Percentiles rank a stretch among this genome's conserved stretches.
Conservation (phyloP, 345 rosid genomes). For the Ailanthus altissimus region DNA sequence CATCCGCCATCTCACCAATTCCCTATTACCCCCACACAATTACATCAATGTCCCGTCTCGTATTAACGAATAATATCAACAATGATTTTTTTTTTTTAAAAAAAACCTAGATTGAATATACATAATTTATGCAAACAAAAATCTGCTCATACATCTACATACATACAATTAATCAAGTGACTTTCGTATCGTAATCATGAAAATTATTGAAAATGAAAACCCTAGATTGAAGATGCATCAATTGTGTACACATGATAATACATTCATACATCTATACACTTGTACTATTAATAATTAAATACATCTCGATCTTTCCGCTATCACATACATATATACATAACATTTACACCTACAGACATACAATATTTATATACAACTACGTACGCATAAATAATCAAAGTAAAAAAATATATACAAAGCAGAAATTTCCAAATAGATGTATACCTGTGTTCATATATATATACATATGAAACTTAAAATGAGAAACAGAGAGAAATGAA, state of each 20-base stretch:
- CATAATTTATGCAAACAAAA: neutral
- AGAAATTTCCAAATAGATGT: neutral
- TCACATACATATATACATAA: neutral
- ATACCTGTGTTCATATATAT: neutral
- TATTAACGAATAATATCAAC: neutral
- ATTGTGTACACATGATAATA: too few relatives aligned
- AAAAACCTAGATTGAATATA: slow-evolving; percentile 16
- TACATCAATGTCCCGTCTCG: neutral
- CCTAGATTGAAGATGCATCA: neutral
- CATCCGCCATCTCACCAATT: slow-evolving; percentile 48
- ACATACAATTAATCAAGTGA: neutral
- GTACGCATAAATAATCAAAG: neutral
- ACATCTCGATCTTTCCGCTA: slow-evolving; percentile 2
- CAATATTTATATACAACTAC: neutral
- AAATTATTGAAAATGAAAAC: neutral
- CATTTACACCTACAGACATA: neutral
- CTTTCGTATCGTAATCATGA: too few relatives aligned
- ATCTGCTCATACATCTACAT: neutral
- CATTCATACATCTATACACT: neutral
- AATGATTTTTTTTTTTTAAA: neutral
- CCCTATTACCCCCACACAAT: neutral
- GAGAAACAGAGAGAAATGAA: neutral
- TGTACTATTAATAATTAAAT: neutral
- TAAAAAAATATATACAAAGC: neutral
- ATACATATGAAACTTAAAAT: neutral